Evolutionary conservation across 176 grass and related monocot genomes (phyloP), one percentile per base, ranked within the genome.

Genomic region (Eragrostis curvula): DNA sequence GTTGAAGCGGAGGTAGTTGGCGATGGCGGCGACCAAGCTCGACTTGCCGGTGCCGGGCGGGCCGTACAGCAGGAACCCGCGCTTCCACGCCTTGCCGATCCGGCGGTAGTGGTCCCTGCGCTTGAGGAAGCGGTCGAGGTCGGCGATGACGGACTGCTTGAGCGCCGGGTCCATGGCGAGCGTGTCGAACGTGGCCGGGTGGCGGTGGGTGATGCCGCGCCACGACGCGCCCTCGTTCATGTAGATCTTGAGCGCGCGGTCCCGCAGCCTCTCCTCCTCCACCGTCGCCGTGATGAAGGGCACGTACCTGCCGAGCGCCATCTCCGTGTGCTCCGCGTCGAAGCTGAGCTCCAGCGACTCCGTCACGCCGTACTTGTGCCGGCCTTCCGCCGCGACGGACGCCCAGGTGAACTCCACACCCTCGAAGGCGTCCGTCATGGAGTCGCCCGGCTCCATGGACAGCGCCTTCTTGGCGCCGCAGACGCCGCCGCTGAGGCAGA

Each of bases 1-100:
- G 58, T 61, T 61, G 58, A 61, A 61, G 58, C 58, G 58, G 24
- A 61, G 58, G 58, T 61, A 61, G 58, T 61, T 61, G 24, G 58
- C 58, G 24, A 61, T 61, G 58, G 58, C 58, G 0, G 58, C 58
- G 58, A 61, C 58, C 11, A 61, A 24, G 58, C 58, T 61, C 24
- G 58, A 61, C 58, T 61, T 61, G 58, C 58, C 58, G 23, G 58
- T 61, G 23, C 58, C 58, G 6, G 58, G 58, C 58, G 58, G 23
- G 24, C 58, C 58, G 58, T 61, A 61, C 10, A 61, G 58, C 10
- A 61, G 58, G 58, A 28, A 61, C 11, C 58, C 58, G 24, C 23
- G 58, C 58, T 61, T 61, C 58, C 58, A 61, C 58, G 58, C 58
- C 58, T 61, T 61, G 24, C 58, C 58, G 23, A 61, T 61, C 58